A percentile compares a stretch with the other conserved stretches of the same genome.
These are phyloP conservation scores for Vaccinium vitisidaea DNA, from an alignment of 148 eudicot species.

Conservation along the genomic window DNA sequence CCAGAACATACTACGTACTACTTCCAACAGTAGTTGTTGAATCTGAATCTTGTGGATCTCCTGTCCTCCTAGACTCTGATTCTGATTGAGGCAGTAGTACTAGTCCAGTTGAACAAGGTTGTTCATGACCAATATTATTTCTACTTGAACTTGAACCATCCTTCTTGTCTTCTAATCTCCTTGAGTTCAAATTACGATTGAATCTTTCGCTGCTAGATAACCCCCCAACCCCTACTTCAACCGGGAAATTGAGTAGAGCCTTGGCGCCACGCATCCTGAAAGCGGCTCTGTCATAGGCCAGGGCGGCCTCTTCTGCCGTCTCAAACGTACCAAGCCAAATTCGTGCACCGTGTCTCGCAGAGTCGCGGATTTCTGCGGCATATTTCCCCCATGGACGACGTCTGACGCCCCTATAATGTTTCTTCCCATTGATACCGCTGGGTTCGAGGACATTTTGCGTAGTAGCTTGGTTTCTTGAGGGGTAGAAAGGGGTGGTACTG, in stretches of 20 bases:
- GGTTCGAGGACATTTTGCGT: background rate
- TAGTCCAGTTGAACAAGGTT: background rate
- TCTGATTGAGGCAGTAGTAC: background rate
- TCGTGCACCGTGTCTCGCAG: conserved; percentile 48
- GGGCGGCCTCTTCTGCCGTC: conserved; percentile 65
- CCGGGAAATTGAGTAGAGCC: conserved; percentile 62
- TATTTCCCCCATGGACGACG: conserved; percentile 74
- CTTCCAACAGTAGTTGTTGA: background rate
- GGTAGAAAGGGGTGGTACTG: background rate
- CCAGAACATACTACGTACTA: too few species aligned
- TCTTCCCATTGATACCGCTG: conserved; percentile 21
- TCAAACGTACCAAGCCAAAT: conserved; percentile 66
- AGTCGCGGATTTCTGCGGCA: conserved; percentile 68
- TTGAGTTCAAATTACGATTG: conserved; percentile 5
- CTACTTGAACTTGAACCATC: conserved; percentile 12
- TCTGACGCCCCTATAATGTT: conserved; percentile 59
- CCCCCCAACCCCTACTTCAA: conserved; percentile 23
- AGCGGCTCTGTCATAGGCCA: conserved; percentile 68
- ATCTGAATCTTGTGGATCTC: background rate
- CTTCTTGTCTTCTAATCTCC: background rate
- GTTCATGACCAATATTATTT: background rate
- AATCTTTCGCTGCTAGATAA: conserved; percentile 8
- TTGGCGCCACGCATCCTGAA: conserved; percentile 62
- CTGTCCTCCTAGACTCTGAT: background rate
- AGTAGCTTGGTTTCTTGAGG: background rate